These are phyloP conservation scores for Carex arenaria DNA, from an alignment of 202 grass and related monocot species.

Conservation along the genomic window DNA sequence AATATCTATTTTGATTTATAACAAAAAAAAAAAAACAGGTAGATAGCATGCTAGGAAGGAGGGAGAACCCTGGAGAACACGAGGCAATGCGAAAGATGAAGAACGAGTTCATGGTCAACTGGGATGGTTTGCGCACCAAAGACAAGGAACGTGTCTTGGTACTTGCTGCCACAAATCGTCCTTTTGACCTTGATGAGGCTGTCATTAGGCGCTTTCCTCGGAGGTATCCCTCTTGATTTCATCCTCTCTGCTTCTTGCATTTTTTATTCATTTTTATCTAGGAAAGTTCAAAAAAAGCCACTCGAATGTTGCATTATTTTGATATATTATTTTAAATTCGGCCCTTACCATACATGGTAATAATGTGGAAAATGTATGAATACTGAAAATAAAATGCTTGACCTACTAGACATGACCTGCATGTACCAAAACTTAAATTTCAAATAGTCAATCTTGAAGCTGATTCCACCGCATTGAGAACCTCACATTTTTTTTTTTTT, in stretches of 20 bases:
- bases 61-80: constrained; percentile 98
- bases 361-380: background rate
- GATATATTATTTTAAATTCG: background rate
- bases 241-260: background rate
- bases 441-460: background rate
- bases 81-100: constrained; percentile 99
- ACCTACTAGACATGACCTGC: background rate
- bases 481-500: background rate
- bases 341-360: background rate
- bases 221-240: constrained; percentile 36
- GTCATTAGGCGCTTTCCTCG: constrained; percentile 97
- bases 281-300: background rate
- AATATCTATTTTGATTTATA: background rate
- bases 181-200: constrained; percentile 99
- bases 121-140: constrained; percentile 96
- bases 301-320: background rate
- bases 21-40: constrained; percentile 38
- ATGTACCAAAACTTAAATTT: background rate
- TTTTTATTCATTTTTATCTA: background rate
- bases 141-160: constrained; percentile 96
- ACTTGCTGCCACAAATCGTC: constrained; percentile 97
- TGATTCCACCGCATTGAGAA: background rate
- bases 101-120: constrained; percentile 99
- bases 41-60: constrained; percentile 99
- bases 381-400: background rate